Percentiles rank a stretch among this genome's conserved stretches.
Evolutionary conservation across 768 basidiomycete species (phyloP).

Genomic region (Mrakia gelida): DNA sequence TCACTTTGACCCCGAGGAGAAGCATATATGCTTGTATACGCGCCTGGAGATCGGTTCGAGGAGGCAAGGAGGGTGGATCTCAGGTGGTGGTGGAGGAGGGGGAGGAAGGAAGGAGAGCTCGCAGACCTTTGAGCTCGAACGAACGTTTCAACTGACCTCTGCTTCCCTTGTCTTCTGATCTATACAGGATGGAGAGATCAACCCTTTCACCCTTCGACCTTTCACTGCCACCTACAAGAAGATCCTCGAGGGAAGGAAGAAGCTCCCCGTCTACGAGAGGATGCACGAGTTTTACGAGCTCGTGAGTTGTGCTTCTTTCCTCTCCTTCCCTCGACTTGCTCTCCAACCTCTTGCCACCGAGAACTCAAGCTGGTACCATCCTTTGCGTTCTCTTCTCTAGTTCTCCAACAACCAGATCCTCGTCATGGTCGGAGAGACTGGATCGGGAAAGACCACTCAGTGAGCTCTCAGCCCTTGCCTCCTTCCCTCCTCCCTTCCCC

Average conservation of each 20-base stretch:
- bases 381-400: conserved; percentile 43
- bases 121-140: conserved; percentile 1
- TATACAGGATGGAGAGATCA: conserved; percentile 65
- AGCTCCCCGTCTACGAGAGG: conserved; percentile 83
- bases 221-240: conserved; percentile 75
- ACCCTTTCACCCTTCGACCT: conserved; percentile 81
- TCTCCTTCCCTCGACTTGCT: neutral
- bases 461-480: conserved; percentile 46
- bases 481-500: neutral
- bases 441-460: conserved; percentile 95
- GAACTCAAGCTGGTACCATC: conserved; percentile 18
- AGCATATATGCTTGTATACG: no score
- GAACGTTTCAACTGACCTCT: neutral
- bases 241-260: conserved; percentile 77
- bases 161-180: neutral
- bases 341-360: neutral
- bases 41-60: no score
- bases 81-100: neutral
- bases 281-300: conserved; percentile 90
- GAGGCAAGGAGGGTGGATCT: neutral
- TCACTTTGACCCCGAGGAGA: no score
- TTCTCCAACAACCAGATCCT: conserved; percentile 74
- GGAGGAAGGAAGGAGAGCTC: neutral
- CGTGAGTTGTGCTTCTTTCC: conserved; percentile 62
- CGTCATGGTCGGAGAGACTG: conserved; percentile 87